Percentiles rank a stretch among this genome's conserved stretches.
These are phyloP conservation scores for Simmondsia chinensis DNA, from an alignment of 148 eudicot genomes.

Conservation along the genomic window DNA sequence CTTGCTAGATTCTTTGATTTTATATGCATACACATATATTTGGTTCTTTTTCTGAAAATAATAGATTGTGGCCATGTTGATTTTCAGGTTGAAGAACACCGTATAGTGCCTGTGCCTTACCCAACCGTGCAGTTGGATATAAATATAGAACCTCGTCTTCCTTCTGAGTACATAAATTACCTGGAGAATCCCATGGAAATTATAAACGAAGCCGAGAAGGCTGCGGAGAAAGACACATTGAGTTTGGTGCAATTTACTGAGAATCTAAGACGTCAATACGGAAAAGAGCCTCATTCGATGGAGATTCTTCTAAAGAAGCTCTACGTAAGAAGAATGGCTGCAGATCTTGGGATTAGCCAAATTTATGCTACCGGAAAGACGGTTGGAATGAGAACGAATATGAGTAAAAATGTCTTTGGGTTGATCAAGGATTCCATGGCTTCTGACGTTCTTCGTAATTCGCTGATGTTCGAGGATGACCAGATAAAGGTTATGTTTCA, in stretches of 20 bases:
- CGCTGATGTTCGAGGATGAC: slow-evolving; percentile 50
- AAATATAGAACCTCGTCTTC: slow-evolving; percentile 76
- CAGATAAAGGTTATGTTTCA: slow-evolving; percentile 57
- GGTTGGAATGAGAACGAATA: slow-evolving; percentile 73
- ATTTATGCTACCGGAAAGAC: slow-evolving; percentile 65
- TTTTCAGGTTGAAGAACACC: slow-evolving; percentile 85
- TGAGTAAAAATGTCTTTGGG: slow-evolving; percentile 66
- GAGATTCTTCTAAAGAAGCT: slow-evolving; percentile 80
- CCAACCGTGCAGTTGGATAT: slow-evolving; percentile 79
- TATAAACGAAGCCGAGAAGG: slow-evolving; percentile 70
- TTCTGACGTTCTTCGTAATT: slow-evolving; percentile 50
- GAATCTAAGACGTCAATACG: slow-evolving; percentile 69
- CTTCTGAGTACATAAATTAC: slow-evolving; percentile 93
- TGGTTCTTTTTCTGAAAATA: too few relatives aligned
- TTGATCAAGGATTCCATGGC: slow-evolving; percentile 66
- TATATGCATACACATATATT: too few relatives aligned
- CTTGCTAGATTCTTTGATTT: too few relatives aligned
- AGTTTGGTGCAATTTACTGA: slow-evolving; percentile 78
- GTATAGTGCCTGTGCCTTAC: slow-evolving; percentile 65
- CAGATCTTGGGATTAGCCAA: slow-evolving; percentile 76
- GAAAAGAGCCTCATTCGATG: slow-evolving; percentile 94
- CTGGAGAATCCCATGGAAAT: slow-evolving; percentile 89
- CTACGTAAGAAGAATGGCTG: slow-evolving; percentile 93
- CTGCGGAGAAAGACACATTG: slow-evolving; percentile 79
- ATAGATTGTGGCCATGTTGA: slow-evolving; percentile 10